Evolutionary conservation across 2,329 filamentous ascomycete species (phyloP).

Genomic region (Cylindrodendrum hubeiense): DNA sequence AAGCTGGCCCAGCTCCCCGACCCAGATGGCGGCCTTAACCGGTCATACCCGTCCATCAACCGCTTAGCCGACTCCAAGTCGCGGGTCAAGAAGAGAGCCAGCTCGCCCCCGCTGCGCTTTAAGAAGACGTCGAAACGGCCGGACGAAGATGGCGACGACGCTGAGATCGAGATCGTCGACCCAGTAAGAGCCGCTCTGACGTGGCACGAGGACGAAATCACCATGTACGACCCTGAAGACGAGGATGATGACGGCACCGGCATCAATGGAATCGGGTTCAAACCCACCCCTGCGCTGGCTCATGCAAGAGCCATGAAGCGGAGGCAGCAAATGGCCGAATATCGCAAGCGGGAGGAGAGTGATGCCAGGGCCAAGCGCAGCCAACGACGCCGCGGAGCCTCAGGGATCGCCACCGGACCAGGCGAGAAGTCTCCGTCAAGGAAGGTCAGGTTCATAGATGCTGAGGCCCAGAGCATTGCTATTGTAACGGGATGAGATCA

Average conservation of each 20-base stretch:
- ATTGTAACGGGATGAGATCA: conserved; percentile 48
- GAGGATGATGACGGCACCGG: conserved; percentile 76
- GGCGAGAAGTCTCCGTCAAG: conserved; percentile 45
- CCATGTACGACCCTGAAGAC: conserved; percentile 73
- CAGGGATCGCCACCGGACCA: conserved; percentile 40
- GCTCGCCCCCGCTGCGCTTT: conserved; percentile 54
- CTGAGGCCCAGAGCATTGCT: conserved; percentile 49
- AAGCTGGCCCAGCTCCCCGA: conserved; percentile 25
- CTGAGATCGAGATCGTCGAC: conserved; percentile 58
- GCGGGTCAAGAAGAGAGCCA: conserved; percentile 50
- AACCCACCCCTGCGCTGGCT: conserved; percentile 71
- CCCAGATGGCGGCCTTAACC: conserved; percentile 41
- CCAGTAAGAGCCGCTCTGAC: conserved; percentile 71
- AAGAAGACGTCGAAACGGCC: conserved; percentile 38
- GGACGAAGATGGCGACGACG: conserved; percentile 44
- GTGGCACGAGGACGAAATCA: conserved; percentile 78
- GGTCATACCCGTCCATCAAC: conserved; percentile 55
- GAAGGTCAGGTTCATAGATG: conserved; percentile 57
- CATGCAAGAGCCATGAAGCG: conserved; percentile 68
- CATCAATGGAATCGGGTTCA: conserved; percentile 77
- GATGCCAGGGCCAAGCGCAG: conserved; percentile 70
- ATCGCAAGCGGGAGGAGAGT: conserved; percentile 70
- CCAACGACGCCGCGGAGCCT: conserved; percentile 59
- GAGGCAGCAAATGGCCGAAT: conserved; percentile 72
- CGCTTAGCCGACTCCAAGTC: conserved; percentile 55